Evolutionary conservation across 352 stramenopile species (phyloP), one percentile per base, ranked within the genome.

Genomic region (Phytophthora constricta): DNA sequence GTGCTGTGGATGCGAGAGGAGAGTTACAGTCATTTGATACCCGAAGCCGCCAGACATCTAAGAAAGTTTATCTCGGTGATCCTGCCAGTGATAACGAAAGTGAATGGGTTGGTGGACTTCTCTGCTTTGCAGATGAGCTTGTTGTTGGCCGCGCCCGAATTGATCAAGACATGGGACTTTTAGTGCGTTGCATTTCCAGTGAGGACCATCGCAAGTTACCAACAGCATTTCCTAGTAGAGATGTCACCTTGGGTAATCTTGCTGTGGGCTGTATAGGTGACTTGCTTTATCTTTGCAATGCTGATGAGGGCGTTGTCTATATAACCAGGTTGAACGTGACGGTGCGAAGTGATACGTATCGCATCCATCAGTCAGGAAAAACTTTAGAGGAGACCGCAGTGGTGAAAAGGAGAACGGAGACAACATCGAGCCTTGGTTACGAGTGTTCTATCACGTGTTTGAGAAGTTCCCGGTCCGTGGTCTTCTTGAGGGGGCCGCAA

Each of bases 401-500:
- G n/a, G n/a, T n/a, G n/a, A n/a, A n/a, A n/a, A 57, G 31, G 41
- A 17, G 2, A 27, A 55, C 13, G 43, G 9, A 1, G 34, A 45
- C n/a, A 37, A 5, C 9, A 31, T 31, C 8, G 20, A 60, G 0
- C 67, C 80, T 39, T 78, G 58, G 67, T 43, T 77, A 19, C 52
- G 57, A 28, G 50, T 65, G n/a, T 82, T 87, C 20, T 87, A 72
- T 42, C 79, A 90, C 26, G 46, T 82, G n/a, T 88, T 81, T 54
- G 81, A 90, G 23, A 90, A 90, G 28, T 90, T 90, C 22, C 77
- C 81, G 1, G 72, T 82, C 3, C 63, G 58, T 26, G 79, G 67
- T 52, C 49, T 72, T 1, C 55, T 71, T 10, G 61, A 72, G 20
- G 48, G 65, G 37, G 27, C 68, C 3, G 50, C 74, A 49, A 68